Evolutionary conservation across 2,329 filamentous ascomycete species (phyloP), one percentile per base, ranked within the genome.

Genomic region (Gnomoniopsis sp.): DNA sequence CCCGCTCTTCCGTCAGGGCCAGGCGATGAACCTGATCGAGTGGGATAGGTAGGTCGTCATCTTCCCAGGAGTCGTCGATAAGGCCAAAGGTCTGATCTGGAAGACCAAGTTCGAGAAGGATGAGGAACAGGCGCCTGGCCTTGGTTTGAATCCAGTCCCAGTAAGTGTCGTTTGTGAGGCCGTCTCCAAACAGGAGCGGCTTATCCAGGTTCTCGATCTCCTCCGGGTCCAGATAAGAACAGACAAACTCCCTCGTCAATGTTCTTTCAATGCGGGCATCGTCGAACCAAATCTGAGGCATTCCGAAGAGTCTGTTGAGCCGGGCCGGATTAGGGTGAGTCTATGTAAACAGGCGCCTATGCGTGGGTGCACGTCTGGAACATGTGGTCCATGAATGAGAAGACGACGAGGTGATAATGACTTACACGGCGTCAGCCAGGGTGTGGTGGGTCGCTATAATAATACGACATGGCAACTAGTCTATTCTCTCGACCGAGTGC

Each of bases 41-140:
- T 4, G 85, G 77, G 50, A 92, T 79, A 6, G 89, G 89, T 46
- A 93, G 76, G 72, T 93, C 89, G 55, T 85, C 81, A 67, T 93
- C 89, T 65, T 89, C 87, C 88, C 88, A 91, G 22, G 86, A 88
- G 67, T 88, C 85, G 71, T 92, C 88, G 59, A 91, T 85, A 54
- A 90, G 78, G 46, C 83, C 83, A 67, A 92, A 92, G 61, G 92
- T 91, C 69, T 88, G 87, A 65, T 89, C 87, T 0, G 88, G 83
- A 12, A 88, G 79, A 34, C 85, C 86, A 23, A 91, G 75, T 66
- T 91, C 88, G 55, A 85, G 78, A 26, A 92, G 76, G 43, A 90
- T 86, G 49, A 93, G 76, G 67, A 91, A 92, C 43, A 91, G 77
- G 49, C 86, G 80, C 67, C 85, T 87, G 7, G 87, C 86, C 65